Evolutionary conservation across 768 basidiomycete genomes (phyloP).

Genomic region (Podaxis carcinomalis): DNA sequence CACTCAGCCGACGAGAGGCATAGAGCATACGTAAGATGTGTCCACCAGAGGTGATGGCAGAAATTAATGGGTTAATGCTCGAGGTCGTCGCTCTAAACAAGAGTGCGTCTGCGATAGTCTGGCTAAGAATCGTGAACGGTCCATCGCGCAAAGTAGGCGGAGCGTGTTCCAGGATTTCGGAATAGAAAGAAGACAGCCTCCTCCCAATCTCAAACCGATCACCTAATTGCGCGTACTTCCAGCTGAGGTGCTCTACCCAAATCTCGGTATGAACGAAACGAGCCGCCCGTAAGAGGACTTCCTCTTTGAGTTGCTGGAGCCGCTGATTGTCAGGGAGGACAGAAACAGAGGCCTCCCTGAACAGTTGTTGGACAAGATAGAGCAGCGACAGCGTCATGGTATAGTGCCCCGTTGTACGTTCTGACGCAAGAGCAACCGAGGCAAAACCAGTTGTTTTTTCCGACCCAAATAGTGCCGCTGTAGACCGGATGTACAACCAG

Average conservation of each 20-base stretch:
- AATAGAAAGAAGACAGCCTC: conserved; percentile 62
- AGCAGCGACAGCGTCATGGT: conserved; percentile 80
- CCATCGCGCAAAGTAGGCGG: conserved; percentile 48
- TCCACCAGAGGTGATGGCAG: conserved; percentile 59
- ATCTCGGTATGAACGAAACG: conserved; percentile 82
- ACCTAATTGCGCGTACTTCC: conserved; percentile 81
- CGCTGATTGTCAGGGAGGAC: conserved; percentile 53
- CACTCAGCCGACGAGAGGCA: conserved; percentile 59
- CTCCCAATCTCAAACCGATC: conserved; percentile 82
- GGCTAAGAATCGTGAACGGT: conserved; percentile 59
- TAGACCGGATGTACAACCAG: conserved; percentile 85
- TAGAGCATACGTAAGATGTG: conserved; percentile 58
- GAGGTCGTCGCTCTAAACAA: conserved; percentile 74
- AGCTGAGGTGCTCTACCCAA: conserved; percentile 81
- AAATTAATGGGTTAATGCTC: conserved; percentile 76
- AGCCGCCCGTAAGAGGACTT: conserved; percentile 74
- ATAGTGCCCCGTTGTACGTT: conserved; percentile 71
- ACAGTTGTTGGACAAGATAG: conserved; percentile 69
- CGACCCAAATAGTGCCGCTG: conserved; percentile 70
- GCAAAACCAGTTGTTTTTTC: conserved; percentile 52
- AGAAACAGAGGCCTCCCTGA: conserved; percentile 66
- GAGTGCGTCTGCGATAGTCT: conserved; percentile 64
- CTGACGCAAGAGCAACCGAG: conserved; percentile 62
- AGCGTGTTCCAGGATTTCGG: conserved; percentile 58
- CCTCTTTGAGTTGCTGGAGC: conserved; percentile 73